Percentiles rank a stretch among this genome's conserved stretches.
phyloP scores from a whole-genome alignment of 768 basidiomycete species.

The Suillus spraguei region DNA sequence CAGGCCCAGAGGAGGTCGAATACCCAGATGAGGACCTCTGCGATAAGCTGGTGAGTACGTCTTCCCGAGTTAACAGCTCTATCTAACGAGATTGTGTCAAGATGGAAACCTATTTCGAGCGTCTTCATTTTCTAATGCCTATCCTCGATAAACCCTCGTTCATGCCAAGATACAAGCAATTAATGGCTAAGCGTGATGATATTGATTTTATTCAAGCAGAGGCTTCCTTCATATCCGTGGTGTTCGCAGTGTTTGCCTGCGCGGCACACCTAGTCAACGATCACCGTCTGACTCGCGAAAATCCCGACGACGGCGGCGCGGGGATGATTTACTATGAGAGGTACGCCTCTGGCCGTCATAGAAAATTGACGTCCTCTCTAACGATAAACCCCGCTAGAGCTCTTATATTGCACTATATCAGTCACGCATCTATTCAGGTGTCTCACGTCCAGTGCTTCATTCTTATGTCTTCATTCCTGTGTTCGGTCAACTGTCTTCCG shows the following conservation, averaged over 20 bases:
- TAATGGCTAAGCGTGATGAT: conserved; percentile 75
- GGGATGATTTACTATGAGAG: conserved; percentile 91
- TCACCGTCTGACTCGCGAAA: conserved; percentile 60
- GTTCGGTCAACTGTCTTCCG: conserved; percentile 90
- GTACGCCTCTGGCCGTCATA: conserved; percentile 41
- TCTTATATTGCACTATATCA: conserved; percentile 89
- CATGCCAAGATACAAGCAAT: conserved; percentile 62
- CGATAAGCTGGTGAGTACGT: conserved; percentile 73
- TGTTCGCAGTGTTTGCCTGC: conserved; percentile 92
- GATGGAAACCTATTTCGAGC: conserved; percentile 87
- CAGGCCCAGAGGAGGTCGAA: conserved; percentile 84
- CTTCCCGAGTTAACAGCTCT: conserved; percentile 17
- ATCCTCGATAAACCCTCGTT: conserved; percentile 87
- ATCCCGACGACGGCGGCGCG: conserved; percentile 78
- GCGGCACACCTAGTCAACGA: conserved; percentile 81
- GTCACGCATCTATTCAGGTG: conserved; percentile 81
- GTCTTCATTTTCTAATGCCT: conserved; percentile 88
- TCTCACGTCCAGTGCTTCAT: conserved; percentile 91
- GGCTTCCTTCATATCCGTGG: conserved; percentile 75
- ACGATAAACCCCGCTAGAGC: conserved; percentile 50
- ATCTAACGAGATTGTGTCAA: conserved; percentile 36
- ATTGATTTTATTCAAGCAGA: conserved; percentile 55
- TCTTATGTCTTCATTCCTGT: conserved; percentile 87
- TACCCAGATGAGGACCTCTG: conserved; percentile 84
- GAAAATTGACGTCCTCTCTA: conserved; percentile 8